Percentiles rank a stretch among this genome's conserved stretches.
Evolutionary conservation across 2,329 filamentous ascomycete genomes (phyloP).

Genomic region (Stemphylium vesicarium): DNA sequence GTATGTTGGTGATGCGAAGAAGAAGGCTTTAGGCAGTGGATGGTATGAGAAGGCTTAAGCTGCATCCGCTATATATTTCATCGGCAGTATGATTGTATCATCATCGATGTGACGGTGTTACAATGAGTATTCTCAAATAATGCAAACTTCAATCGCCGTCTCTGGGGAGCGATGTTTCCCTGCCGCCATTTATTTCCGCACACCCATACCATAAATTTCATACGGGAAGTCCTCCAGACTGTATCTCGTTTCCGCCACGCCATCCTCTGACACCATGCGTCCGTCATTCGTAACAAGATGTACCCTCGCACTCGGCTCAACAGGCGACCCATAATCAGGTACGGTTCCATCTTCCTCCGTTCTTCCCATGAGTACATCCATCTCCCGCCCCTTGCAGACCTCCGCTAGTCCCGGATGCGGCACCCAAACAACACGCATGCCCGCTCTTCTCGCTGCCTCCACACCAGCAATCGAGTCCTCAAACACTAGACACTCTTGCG

Average conservation of each 20-base stretch:
- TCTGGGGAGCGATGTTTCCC: too few relatives aligned
- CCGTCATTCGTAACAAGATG: background rate
- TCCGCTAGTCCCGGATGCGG: slow-evolving; percentile 9
- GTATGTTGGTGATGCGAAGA: slow-evolving; percentile 23
- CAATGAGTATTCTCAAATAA: too few relatives aligned
- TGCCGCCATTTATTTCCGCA: background rate
- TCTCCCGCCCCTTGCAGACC: slow-evolving; percentile 7
- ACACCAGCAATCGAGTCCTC: slow-evolving; percentile 14
- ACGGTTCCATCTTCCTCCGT: slow-evolving; percentile 3
- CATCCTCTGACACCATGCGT: slow-evolving; percentile 2
- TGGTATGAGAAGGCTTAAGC: slow-evolving; percentile 17
- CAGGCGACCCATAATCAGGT: background rate
- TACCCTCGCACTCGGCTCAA: background rate
- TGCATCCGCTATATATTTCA: too few relatives aligned
- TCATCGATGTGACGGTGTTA: too few relatives aligned
- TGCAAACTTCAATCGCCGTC: too few relatives aligned
- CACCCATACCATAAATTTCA: background rate
- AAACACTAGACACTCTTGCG: slow-evolving; percentile 8
- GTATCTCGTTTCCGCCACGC: background rate
- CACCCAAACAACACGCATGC: slow-evolving; percentile 8
- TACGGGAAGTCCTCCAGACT: slow-evolving; percentile 9
- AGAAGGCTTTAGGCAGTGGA: slow-evolving; percentile 20
- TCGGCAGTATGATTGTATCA: too few relatives aligned
- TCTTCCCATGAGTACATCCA: slow-evolving; percentile 10
- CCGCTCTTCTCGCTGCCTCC: background rate